A percentile compares a stretch with the other conserved stretches of the same genome.
These are phyloP conservation scores for Salvia miltiorrhiza DNA, from an alignment of 257 asterid species.

Conservation along the genomic window DNA sequence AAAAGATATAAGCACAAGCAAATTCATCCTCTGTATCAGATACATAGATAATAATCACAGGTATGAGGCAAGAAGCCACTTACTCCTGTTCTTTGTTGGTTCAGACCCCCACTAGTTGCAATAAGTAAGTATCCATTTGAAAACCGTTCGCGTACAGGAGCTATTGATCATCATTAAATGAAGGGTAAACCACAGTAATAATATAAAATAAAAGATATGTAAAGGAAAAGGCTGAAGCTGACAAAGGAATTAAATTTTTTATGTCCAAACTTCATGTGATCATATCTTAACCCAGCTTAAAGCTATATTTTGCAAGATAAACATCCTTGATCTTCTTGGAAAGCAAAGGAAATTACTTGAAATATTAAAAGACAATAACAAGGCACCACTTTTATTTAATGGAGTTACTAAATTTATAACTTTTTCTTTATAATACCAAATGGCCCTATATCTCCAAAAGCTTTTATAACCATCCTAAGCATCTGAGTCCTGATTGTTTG, in stretches of 20 bases:
- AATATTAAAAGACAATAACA: conserved; percentile 11
- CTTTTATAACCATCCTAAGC: conserved; percentile 1
- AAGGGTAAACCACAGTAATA: conserved; percentile 15
- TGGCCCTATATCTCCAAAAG: not conserved
- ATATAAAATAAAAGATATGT: not conserved
- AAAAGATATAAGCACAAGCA: not conserved
- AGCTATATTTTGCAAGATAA: not conserved
- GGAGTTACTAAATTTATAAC: not conserved
- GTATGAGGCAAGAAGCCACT: conserved; percentile 34
- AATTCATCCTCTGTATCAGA: conserved; percentile 7
- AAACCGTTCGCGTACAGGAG: conserved; percentile 63
- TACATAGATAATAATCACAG: conserved; percentile 4
- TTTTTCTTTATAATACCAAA: conserved; percentile 1
- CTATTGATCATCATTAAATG: conserved; percentile 44
- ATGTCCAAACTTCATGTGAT: not conserved
- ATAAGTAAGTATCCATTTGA: conserved; percentile 96
- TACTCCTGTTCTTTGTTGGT: conserved; percentile 98
- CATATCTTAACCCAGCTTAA: conserved; percentile 7
- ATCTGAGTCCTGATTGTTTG: conserved; percentile 1
- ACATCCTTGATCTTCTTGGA: conserved; percentile 8
- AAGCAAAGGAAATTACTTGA: conserved; percentile 10
- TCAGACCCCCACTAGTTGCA: conserved; percentile 97
- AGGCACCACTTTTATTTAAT: not conserved
- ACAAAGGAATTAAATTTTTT: conserved; percentile 6
- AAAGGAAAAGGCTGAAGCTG: conserved; percentile 17